These are phyloP conservation scores for Microcyclospora tardicrescens DNA, from an alignment of 2,329 filamentous ascomycete species.

Conservation along the genomic window DNA sequence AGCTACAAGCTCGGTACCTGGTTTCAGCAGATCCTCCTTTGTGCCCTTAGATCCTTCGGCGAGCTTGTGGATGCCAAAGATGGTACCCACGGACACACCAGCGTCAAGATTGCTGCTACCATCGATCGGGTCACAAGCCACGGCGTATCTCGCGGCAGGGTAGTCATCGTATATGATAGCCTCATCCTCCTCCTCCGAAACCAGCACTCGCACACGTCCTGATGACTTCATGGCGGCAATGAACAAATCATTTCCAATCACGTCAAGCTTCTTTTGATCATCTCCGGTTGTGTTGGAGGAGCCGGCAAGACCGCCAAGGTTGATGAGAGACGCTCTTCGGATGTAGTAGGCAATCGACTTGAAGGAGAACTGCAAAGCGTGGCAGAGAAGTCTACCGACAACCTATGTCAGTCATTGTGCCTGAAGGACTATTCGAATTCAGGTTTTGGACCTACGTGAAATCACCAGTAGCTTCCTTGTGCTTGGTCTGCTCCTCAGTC, in stretches of 20 bases:
- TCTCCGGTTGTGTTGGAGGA: constrained; percentile 92
- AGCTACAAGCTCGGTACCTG: constrained; percentile 82
- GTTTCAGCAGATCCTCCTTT: constrained; percentile 75
- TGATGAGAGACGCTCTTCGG: constrained; percentile 79
- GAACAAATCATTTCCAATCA: constrained; percentile 97
- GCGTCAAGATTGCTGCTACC: constrained; percentile 95
- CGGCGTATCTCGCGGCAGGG: constrained; percentile 70
- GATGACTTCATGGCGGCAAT: constrained; percentile 89
- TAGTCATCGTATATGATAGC: constrained; percentile 71
- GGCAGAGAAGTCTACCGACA: constrained; percentile 65
- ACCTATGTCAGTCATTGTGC: constrained; percentile 8
- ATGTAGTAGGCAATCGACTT: constrained; percentile 99
- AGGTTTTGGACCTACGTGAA: constrained; percentile 61
- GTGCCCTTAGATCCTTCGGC: constrained; percentile 60
- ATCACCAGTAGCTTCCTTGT: constrained; percentile 90
- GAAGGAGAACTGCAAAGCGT: constrained; percentile 98
- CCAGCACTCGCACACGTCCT: constrained; percentile 76
- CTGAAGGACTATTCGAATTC: neutral
- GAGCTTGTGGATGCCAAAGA: constrained; percentile 89
- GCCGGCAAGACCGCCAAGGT: constrained; percentile 81
- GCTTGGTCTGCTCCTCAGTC: constrained; percentile 88
- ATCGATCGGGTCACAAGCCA: constrained; percentile 96
- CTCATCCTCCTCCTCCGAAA: constrained; percentile 97
- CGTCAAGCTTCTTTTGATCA: constrained; percentile 98
- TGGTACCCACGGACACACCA: constrained; percentile 93